Evolutionary conservation across 352 stramenopile genomes (phyloP), one percentile per base, ranked within the genome.

Genomic region (Phytophthora citrophthora): DNA sequence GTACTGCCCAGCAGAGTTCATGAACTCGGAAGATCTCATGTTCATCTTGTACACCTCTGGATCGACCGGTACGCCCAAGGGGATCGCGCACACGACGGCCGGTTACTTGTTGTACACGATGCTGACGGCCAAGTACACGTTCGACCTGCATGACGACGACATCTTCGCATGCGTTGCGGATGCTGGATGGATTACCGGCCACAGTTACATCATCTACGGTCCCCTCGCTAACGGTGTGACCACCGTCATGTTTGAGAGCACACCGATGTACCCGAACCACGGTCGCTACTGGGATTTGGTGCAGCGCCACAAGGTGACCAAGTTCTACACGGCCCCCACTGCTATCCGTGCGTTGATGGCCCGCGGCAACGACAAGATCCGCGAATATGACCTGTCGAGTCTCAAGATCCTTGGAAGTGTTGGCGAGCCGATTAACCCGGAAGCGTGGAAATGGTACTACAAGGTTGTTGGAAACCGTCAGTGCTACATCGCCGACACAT

Each of bases 31-130:
- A 68, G 97, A 99, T 69, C 74, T 96, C 49, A 84, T 99, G 46
- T 99, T 98, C 75, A 97, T 99, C 62, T 78, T 99, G 41, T 99
- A 99, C 81, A 99, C 97, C 18, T 98, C 88, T 7, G 97, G 97
- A 4, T 98, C 91, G 4, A 99, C 97, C 1, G 97, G 97, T 13
- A 90, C 93, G 7, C 95, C 93, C 18, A 97, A 99, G 86, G 97
- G 97, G n/a, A 83, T 99, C 6, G 84, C 97, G 2, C 97, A 99
- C 70, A 97, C 93, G 11, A 98, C 93, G 12, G 97, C 89, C 5
- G 97, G 96, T 0, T 99, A 99, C 77, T 67, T 98, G 40, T 66
- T 99, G 32, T 98, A 97, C 72, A 87, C 94, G 1, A 92, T 90
- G 76, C 64, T 98, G 38, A 99, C 96, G 9, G 90, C 89, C 46